These are phyloP conservation scores for Colletotrichum sp. DNA, from an alignment of 2,329 filamentous ascomycete genomes.

Conservation along the genomic window DNA sequence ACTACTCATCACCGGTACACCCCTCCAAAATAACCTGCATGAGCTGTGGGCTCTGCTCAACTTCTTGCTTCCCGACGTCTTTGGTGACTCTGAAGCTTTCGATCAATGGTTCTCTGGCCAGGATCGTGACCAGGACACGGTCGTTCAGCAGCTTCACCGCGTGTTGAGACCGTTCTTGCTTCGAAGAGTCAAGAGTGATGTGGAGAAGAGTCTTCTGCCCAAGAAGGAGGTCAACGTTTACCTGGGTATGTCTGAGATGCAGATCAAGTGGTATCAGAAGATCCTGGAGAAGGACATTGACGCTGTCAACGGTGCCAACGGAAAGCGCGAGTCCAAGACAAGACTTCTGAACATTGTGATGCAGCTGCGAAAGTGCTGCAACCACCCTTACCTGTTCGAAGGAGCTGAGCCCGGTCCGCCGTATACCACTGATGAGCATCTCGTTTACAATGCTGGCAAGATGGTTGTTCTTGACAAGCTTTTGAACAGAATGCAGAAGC, in stretches of 20 bases:
- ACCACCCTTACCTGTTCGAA: conserved; percentile 97
- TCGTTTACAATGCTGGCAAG: conserved; percentile 92
- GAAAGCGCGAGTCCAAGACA: conserved; percentile 97
- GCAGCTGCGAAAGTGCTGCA: conserved; percentile 98
- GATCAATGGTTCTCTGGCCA: conserved; percentile 98
- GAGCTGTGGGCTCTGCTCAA: conserved; percentile 98
- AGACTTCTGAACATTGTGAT: conserved; percentile 98
- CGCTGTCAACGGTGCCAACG: conserved; percentile 94
- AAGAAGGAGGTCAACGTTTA: conserved; percentile 99
- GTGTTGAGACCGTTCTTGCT: conserved; percentile 93
- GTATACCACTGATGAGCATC: conserved; percentile 96
- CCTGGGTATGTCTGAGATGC: conserved; percentile 99
- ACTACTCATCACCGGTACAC: conserved; percentile 93
- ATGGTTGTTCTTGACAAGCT: conserved; percentile 97
- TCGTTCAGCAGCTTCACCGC: conserved; percentile 93
- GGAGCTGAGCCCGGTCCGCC: conserved; percentile 96
- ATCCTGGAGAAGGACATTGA: conserved; percentile 99
- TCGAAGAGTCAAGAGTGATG: conserved; percentile 94
- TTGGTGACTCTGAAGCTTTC: conserved; percentile 94
- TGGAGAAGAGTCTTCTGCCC: conserved; percentile 95
- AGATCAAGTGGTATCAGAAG: conserved; percentile 98
- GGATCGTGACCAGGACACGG: conserved; percentile 88
- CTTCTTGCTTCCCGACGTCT: conserved; percentile 97
- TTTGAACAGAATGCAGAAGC: conserved; percentile 78
- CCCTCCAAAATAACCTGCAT: conserved; percentile 96